Conservation (phyloP, 805 yeast species). For the Clavispora phyllophila region DNA sequence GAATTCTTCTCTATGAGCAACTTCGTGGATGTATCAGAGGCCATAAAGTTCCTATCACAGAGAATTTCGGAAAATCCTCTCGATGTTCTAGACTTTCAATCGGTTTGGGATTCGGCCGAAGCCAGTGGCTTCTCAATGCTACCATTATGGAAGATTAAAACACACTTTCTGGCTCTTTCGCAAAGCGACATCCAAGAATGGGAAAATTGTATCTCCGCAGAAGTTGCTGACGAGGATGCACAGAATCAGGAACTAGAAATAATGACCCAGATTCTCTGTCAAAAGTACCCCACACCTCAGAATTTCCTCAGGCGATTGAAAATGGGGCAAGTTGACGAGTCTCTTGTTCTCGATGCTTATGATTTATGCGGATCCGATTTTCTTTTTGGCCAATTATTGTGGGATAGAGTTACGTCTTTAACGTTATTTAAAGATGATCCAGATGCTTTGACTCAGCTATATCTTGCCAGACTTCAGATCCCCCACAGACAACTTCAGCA, state of each 20-base stretch:
- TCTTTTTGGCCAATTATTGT: constrained; percentile 15
- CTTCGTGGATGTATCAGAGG: neutral
- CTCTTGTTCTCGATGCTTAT: constrained; percentile 12
- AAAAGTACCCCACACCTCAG: constrained; percentile 1
- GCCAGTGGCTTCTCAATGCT: neutral
- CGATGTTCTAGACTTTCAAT: neutral
- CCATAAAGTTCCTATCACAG: neutral
- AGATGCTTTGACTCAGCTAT: constrained; percentile 16
- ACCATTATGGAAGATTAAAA: constrained; percentile 3
- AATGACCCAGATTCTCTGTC: neutral
- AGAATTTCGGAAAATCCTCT: neutral
- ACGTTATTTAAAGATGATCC: constrained; percentile 8
- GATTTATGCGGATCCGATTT: constrained; percentile 23
- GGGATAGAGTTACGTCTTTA: constrained; percentile 14
- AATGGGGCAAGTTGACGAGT: neutral
- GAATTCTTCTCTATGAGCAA: no score
- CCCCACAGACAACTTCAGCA: constrained; percentile 41
- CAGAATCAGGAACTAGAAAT: neutral
- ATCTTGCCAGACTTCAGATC: constrained; percentile 26
- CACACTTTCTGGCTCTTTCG: constrained; percentile 2
- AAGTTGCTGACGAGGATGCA: neutral
- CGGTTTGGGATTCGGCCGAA: neutral
- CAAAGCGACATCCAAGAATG: constrained; percentile 5
- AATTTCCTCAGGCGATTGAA: neutral
- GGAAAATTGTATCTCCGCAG: neutral